Percentiles rank a stretch among this genome's conserved stretches.
phyloP scores from a whole-genome alignment of 2,329 filamentous ascomycete genomes.

The Colletotrichum sp. region DNA sequence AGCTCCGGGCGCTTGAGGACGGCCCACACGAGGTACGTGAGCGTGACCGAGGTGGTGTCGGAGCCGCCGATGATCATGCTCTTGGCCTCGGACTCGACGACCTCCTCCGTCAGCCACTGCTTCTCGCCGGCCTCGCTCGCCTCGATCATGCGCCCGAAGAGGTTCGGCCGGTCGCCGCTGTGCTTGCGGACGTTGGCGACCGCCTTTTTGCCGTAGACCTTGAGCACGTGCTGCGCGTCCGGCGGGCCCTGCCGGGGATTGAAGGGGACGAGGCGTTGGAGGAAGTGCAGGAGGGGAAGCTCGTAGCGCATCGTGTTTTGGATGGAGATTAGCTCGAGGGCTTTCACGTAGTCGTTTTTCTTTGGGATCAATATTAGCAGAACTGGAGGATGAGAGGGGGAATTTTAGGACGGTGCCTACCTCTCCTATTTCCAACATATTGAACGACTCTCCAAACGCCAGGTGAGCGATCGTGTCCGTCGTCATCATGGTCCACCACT shows the following conservation, averaged over 20 bases:
- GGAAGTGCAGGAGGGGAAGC: background rate
- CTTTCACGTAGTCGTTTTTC: slow-evolving; percentile 9
- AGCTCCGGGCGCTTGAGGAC: slow-evolving; percentile 35
- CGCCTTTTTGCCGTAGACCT: background rate
- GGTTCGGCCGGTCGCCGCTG: background rate
- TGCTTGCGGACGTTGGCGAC: background rate
- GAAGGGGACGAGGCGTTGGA: background rate
- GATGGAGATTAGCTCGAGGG: background rate
- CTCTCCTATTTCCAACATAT: slow-evolving; percentile 46
- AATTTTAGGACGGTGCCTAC: background rate
- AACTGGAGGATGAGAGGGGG: background rate
- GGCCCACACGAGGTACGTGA: slow-evolving; percentile 54
- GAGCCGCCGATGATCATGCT: slow-evolving; percentile 55
- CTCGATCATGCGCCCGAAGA: background rate
- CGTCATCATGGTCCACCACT: slow-evolving; percentile 60
- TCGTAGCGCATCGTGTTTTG: slow-evolving; percentile 2
- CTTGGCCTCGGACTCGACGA: slow-evolving; percentile 44
- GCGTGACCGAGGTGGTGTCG: slow-evolving; percentile 55
- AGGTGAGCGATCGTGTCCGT: slow-evolving; percentile 60
- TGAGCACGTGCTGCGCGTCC: background rate
- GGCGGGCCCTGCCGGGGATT: background rate
- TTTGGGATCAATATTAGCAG: background rate
- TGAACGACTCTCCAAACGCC: slow-evolving; percentile 60
- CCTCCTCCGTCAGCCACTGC: slow-evolving; percentile 20
- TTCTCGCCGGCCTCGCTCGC: background rate